phyloP scores from a whole-genome alignment of 331 rosid genomes.

The Ulmus americana region DNA sequence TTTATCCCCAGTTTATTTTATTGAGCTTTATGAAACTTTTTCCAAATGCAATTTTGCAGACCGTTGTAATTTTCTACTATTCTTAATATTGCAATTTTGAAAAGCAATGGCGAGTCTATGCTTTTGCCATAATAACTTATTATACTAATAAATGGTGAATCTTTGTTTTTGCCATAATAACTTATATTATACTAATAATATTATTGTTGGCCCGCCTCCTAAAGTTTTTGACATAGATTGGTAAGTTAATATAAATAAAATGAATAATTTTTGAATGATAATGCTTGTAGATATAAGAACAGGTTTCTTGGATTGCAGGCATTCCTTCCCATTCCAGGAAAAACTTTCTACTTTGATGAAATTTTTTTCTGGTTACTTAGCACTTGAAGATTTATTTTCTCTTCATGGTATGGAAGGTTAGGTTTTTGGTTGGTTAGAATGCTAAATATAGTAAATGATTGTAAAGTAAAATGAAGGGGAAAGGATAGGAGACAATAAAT shows the following conservation, averaged over 20 bases:
- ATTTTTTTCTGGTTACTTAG: not conserved
- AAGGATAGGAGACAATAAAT: too few species aligned
- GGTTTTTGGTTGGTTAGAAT: not conserved
- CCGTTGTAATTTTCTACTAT: not conserved
- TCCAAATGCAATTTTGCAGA: not conserved
- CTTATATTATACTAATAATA: too few species aligned
- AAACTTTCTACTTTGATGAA: not conserved
- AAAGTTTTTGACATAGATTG: too few species aligned
- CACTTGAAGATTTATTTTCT: not conserved
- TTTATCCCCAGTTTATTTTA: not conserved
- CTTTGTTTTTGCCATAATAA: not conserved
- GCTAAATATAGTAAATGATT: not conserved
- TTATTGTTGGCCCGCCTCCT: too few species aligned
- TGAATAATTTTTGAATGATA: not conserved
- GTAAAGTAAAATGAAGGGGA: not conserved
- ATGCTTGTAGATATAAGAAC: not conserved
- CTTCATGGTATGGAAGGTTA: not conserved
- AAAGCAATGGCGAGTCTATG: not conserved
- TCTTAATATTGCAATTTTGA: not conserved
- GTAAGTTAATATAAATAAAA: too few species aligned
- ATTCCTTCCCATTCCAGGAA: not conserved
- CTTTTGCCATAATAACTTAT: not conserved
- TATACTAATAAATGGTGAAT: not conserved
- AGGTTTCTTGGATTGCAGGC: not conserved
- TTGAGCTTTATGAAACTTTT: not conserved